Evolutionary conservation across 169 alveolate genomes (phyloP), one percentile per base, ranked within the genome.

Genomic region (Amoebophrya sp.): DNA sequence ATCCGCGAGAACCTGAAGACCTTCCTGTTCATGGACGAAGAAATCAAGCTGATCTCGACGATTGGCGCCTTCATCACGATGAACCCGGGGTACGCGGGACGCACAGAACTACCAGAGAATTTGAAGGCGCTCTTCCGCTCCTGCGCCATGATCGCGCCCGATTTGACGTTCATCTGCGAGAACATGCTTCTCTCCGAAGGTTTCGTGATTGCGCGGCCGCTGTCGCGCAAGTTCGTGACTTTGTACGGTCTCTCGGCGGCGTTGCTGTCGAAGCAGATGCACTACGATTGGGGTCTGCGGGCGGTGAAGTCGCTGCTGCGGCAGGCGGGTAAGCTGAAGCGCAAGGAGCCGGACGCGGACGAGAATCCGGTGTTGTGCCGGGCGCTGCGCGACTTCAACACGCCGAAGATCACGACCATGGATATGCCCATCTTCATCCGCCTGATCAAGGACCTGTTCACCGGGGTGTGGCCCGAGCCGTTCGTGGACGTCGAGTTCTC

Each of bases 151-250:
- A 98, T 98, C 90, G 99, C 97, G 20, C 99, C 99, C 23, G 99
- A 98, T 92, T 94, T 97, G 50, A 95, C 94, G 88, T 96, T 97
- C 93, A 97, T 97, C 89, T 97, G 99, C 93, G 99, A 97, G 94
- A 98, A 97, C 96, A 97, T 97, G 99, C 97, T 98, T 92, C 97
- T 98, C 99, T 96, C 99, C 90, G 99, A 97, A 96, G 99, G 99
- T 40, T 98, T 97, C 96, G 95, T 95, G 69, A 94, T 92, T 45
- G 99, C 99, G 67, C 95, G 97, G 92, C 96, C 95, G 45, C 94
- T 98, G 90, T 96, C 99, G 16, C 95, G 96, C 93, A 98, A 98
- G 92, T 97, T 98, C 94, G 98, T 97, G 88, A 96, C 98, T 16
- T 94, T 98, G 58, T 97, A 97, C 93, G 96, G 94, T 45, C 94